Evolutionary conservation across 129 eudicot genomes (phyloP).

Genomic region (Artemisia argyi): DNA sequence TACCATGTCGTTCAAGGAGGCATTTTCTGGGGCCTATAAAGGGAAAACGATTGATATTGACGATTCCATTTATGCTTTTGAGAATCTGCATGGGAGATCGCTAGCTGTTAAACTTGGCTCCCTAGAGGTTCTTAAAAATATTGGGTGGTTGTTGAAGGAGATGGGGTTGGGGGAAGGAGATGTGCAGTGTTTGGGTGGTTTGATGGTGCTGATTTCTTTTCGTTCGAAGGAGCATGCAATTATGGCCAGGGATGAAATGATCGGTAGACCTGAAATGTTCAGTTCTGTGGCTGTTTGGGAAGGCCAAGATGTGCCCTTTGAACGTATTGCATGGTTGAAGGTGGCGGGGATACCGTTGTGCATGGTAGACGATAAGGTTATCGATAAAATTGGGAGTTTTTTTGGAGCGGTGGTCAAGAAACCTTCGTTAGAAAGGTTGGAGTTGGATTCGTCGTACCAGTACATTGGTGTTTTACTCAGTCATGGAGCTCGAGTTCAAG

Average conservation of each 20-base stretch:
- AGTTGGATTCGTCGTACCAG: not conserved
- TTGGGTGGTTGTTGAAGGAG: not conserved
- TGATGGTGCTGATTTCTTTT: not conserved
- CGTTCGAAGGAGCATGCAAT: not conserved
- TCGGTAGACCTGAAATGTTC: not conserved
- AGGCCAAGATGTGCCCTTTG: not conserved
- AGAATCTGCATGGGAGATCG: conserved; percentile 9
- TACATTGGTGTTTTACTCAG: not conserved
- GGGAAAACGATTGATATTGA: not conserved
- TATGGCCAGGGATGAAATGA: not conserved
- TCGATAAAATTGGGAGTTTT: not conserved
- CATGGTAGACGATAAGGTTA: not conserved
- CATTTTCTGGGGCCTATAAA: not conserved
- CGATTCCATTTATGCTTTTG: not conserved
- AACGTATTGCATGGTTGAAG: conserved; percentile 1
- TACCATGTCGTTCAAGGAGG: not conserved
- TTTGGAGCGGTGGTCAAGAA: not conserved
- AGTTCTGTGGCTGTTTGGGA: not conserved
- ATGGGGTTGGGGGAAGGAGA: not conserved
- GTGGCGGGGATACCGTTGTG: conserved; percentile 1
- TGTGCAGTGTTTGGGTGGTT: not conserved
- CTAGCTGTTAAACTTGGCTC: not conserved
- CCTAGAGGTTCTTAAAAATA: not conserved
- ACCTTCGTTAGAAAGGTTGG: not conserved
- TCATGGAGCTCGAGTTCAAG: conserved; percentile 1